A percentile compares a stretch with the other conserved stretches of the same genome.
Evolutionary conservation across 192 early-diverging fungal species (phyloP).

Genomic region (Coemansia sp.): DNA sequence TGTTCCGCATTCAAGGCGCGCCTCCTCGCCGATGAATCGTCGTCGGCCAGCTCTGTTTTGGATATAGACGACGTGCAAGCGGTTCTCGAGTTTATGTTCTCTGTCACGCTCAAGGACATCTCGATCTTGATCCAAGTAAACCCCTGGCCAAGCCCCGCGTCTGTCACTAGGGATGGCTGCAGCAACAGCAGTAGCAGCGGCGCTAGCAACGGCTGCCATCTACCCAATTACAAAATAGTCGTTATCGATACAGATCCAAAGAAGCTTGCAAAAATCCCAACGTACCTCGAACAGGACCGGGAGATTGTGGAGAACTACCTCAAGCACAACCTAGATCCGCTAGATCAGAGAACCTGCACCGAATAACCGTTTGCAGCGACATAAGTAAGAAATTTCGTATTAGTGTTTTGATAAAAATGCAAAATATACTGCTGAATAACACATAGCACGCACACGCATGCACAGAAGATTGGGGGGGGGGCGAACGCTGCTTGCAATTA

Average conservation of each 20-base stretch:
- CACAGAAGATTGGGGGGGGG: too few species aligned
- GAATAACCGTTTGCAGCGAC: conserved; percentile 15
- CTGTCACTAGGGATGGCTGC: background rate
- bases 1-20: conserved; percentile 14
- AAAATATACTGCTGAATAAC: too few species aligned
- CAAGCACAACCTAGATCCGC: conserved; percentile 14
- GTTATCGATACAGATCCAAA: conserved; percentile 76
- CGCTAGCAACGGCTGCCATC: background rate
- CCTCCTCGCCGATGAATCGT: background rate
- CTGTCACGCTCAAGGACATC: conserved; percentile 74
- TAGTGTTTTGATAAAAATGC: too few species aligned
- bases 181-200: background rate
- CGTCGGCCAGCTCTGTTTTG: background rate
- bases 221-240: conserved; percentile 41
- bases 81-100: conserved; percentile 64
- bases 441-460: too few species aligned
- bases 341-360: conserved; percentile 17
- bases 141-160: conserved; percentile 6
- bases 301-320: conserved; percentile 56
- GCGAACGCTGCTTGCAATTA: background rate
- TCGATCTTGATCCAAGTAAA: conserved; percentile 60
- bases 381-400: background rate
- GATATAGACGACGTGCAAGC: conserved; percentile 40
- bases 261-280: conserved; percentile 56
- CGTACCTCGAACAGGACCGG: conserved; percentile 56